phyloP scores from a whole-genome alignment of 768 basidiomycete genomes.

The Royoungia palumana region DNA sequence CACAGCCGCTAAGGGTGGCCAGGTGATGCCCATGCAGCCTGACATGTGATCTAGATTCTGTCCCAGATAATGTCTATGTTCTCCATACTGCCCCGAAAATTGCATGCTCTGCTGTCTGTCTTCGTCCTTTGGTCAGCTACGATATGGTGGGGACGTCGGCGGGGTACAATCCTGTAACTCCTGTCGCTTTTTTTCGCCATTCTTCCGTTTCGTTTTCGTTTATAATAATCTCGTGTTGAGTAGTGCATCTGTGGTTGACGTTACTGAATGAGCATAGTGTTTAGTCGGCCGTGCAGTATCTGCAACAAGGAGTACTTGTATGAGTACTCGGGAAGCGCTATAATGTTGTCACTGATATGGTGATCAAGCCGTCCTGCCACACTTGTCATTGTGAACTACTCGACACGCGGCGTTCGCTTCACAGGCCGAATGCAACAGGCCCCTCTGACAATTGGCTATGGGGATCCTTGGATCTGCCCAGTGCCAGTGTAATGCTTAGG shows the following conservation, averaged over 20 bases:
- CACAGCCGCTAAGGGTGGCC: slow-evolving; percentile 84
- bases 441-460: no score
- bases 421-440: no score
- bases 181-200: not conserved
- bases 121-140: not conserved
- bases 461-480: no score
- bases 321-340: no score
- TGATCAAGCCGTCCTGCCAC: no score
- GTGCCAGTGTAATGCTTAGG: no score
- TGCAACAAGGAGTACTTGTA: no score
- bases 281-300: not conserved
- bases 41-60: slow-evolving; percentile 35
- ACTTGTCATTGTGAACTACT: no score
- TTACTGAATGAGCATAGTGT: slow-evolving; percentile 3
- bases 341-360: no score
- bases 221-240: not conserved
- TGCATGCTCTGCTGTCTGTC: not conserved
- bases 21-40: slow-evolving; percentile 61
- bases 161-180: not conserved
- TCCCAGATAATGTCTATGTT: not conserved
- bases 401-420: no score
- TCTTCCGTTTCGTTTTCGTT: not conserved
- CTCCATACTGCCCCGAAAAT: not conserved
- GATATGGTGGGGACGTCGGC: not conserved
- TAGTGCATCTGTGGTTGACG: not conserved